A percentile compares a stretch with the other conserved stretches of the same genome.
Conservation (phyloP, 2,329 filamentous ascomycete genomes). For the Paracorniculantispora psalliotae region DNA sequence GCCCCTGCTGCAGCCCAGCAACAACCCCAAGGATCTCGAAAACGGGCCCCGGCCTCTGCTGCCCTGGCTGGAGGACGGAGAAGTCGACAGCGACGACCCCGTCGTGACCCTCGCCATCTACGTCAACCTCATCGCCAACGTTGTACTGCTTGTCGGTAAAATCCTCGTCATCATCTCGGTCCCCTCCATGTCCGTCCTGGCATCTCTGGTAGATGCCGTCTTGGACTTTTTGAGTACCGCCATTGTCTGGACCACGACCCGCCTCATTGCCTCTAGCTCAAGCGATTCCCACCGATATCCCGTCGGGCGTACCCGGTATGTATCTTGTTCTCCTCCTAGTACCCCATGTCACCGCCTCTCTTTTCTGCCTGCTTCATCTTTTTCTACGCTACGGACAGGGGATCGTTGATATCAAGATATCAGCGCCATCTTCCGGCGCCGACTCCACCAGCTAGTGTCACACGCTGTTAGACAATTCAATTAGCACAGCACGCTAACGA, state of each 20-base stretch:
- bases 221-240: constrained; percentile 77
- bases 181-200: constrained; percentile 75
- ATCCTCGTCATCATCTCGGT: constrained; percentile 72
- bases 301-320: constrained; percentile 61
- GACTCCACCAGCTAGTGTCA: neutral
- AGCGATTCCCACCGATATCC: constrained; percentile 73
- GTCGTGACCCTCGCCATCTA: constrained; percentile 87
- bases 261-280: constrained; percentile 59
- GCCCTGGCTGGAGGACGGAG: constrained; percentile 67
- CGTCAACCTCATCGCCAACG: constrained; percentile 75
- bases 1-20: constrained; percentile 26
- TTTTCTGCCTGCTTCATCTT: neutral
- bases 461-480: neutral
- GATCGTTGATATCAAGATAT: neutral
- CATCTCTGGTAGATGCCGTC: constrained; percentile 72
- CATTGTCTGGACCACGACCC: constrained; percentile 75
- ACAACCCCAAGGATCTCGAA: constrained; percentile 25
- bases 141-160: constrained; percentile 69
- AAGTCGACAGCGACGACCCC: constrained; percentile 64
- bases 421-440: neutral
- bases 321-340: neutral
- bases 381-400: neutral
- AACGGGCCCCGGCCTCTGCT: constrained; percentile 42
- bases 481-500: constrained; percentile 17
- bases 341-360: neutral